These are phyloP conservation scores for Blastomyces percursus DNA, from an alignment of 2,329 filamentous ascomycete species.

Conservation along the genomic window DNA sequence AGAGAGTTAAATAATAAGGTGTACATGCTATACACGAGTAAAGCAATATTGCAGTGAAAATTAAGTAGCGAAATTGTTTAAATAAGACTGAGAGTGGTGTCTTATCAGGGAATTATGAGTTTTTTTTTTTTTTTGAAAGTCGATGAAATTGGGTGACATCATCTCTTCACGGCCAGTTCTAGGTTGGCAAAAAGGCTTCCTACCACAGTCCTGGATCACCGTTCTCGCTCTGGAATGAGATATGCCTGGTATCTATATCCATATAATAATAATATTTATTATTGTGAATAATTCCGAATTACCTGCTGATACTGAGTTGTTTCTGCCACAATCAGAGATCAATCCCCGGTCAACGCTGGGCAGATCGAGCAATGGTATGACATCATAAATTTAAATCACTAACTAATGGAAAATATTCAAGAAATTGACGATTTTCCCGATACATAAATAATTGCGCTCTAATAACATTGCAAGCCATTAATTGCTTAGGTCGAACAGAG, in stretches of 20 bases:
- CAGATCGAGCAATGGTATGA: too few relatives aligned
- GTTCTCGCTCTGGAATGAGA: background rate
- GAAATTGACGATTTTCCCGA: too few relatives aligned
- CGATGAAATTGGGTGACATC: background rate
- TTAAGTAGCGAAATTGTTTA: background rate
- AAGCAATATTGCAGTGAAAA: background rate
- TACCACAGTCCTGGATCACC: background rate
- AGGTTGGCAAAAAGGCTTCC: background rate
- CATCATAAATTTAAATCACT: too few relatives aligned
- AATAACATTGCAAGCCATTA: too few relatives aligned
- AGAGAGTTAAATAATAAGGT: too few relatives aligned
- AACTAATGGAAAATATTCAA: too few relatives aligned
- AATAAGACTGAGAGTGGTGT: background rate
- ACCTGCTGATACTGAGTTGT: background rate
- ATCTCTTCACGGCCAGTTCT: background rate
- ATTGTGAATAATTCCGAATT: background rate
- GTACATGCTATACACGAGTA: background rate
- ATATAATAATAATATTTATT: too few relatives aligned
- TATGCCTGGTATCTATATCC: too few relatives aligned
- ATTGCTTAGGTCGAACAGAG: too few relatives aligned
- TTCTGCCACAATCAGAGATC: background rate
- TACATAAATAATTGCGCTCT: too few relatives aligned
- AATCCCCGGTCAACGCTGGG: too few relatives aligned
- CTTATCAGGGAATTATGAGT: background rate
- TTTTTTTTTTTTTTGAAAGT: background rate